Base-by-base conservation (phyloP, 1,139 yeast species). In the Debaryomyces coudertii region DNA sequence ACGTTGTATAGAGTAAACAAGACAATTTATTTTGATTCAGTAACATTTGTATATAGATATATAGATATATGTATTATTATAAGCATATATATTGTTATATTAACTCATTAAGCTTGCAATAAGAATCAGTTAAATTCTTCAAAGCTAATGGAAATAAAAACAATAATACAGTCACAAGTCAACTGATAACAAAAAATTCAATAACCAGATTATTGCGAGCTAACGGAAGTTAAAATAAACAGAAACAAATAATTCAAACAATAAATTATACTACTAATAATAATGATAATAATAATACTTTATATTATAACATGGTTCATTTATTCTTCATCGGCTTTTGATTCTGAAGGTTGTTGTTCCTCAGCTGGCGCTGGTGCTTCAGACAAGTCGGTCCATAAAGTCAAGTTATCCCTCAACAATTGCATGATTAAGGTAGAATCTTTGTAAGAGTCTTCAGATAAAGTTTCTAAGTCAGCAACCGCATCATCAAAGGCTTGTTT, bases 401-500 rank as follows among this genome's bases (percentile, higher is more conserved):
- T 92, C 77, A 93, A 82, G 83, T 93, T 93, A 77, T 93, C 98
- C 77, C 97, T 88, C 73, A 93, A 83, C 73, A 93, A 84, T 82
- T 93, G 98, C 98, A 93, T 93, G 68, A 93, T 93, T 72, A 93
- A 83, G 60, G 98, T 92, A 54, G 97, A 90, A 73, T 93, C 99
- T 77, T 92, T 92, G 83, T 92, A 92, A 56, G 97, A 89, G 76
- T 93, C 98, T 78, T 93, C 98, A 43, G 97, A 88, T 66, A 93
- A 81, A 57, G 97, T 89, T 77, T 93, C 98, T 69, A 93, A 84
- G 77, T 93, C 99, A 58, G 98, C 97, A 69, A 93, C 95, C 54
- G 99, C 99, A 68, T 93, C 99, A 69, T 93, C 98, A 62, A 93
- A 93, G 44, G 99, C 98, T 79, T 92, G 97, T 74, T 93, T 93